Percentiles rank a stretch among this genome's conserved stretches.
Evolutionary conservation across 768 basidiomycete species (phyloP).

Genomic region (Agrocybe pediades): DNA sequence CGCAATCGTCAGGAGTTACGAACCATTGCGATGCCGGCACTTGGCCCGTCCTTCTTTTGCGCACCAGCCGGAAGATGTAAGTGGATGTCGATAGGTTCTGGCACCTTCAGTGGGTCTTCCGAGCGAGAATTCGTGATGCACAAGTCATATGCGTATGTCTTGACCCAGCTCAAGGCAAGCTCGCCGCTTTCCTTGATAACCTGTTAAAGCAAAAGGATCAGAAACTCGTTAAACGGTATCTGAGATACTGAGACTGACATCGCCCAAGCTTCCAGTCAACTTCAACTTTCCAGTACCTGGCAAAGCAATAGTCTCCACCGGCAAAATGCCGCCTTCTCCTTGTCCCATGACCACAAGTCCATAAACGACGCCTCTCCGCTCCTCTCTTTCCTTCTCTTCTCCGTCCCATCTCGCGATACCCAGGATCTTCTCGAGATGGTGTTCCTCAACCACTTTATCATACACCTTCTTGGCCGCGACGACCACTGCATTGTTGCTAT

Average conservation of each 20-base stretch:
- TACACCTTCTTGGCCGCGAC: constrained; percentile 42
- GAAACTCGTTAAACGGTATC: background rate
- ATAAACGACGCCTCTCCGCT: constrained; percentile 76
- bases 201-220: constrained; percentile 24
- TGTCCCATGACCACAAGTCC: constrained; percentile 88
- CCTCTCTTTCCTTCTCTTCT: constrained; percentile 77
- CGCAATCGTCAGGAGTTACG: constrained; percentile 16
- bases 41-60: constrained; percentile 93
- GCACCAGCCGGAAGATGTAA: constrained; percentile 88
- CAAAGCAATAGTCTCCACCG: constrained; percentile 80
- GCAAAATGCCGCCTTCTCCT: constrained; percentile 83
- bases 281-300: constrained; percentile 77
- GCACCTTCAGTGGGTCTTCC: constrained; percentile 76
- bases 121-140: constrained; percentile 70
- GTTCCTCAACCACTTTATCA: constrained; percentile 57
- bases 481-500: constrained; percentile 15
- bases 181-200: constrained; percentile 93
- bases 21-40: constrained; percentile 89
- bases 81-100: constrained; percentile 79
- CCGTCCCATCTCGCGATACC: constrained; percentile 81
- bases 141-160: constrained; percentile 78
- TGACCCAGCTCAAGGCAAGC: constrained; percentile 91
- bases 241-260: constrained; percentile 41
- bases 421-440: constrained; percentile 81
- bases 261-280: constrained; percentile 83